phyloP scores from a whole-genome alignment of 169 alveolate species.

The Plasmodium billcollinsi region DNA sequence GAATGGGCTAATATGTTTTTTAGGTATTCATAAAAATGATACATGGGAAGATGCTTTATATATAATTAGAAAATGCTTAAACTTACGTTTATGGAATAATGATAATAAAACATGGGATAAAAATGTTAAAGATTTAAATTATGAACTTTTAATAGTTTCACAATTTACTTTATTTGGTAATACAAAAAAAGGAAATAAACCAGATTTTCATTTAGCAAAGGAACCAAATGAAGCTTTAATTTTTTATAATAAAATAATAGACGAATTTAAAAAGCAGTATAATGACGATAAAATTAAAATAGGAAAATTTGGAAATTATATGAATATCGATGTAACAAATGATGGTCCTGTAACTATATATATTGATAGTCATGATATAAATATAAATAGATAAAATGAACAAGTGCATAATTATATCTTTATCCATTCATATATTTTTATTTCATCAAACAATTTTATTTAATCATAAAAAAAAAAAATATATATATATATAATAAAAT shows the following conservation, averaged over 20 bases:
- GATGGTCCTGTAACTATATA: conserved; percentile 96
- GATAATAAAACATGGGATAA: conserved; percentile 89
- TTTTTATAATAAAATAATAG: conserved; percentile 88
- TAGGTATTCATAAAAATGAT: conserved; percentile 65
- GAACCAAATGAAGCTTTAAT: conserved; percentile 91
- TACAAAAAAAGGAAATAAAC: conserved; percentile 92
- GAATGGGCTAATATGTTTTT: conserved; percentile 46
- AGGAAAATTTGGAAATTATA: conserved; percentile 90
- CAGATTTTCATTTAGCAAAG: conserved; percentile 95
- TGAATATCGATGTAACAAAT: conserved; percentile 90
- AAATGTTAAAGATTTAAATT: conserved; percentile 87
- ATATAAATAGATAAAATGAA: background rate
- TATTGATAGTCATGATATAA: conserved; percentile 77
- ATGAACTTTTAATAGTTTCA: conserved; percentile 90
- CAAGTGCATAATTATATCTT: background rate
- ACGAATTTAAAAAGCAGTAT: conserved; percentile 72
- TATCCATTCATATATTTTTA: no score
- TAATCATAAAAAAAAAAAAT: no score
- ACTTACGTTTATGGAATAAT: conserved; percentile 89
- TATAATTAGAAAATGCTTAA: conserved; percentile 87
- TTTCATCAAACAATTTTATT: no score
- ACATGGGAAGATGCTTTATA: conserved; percentile 70
- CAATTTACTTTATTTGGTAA: conserved; percentile 93
- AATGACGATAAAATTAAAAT: conserved; percentile 66
- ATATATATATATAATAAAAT: no score